A percentile compares a stretch with the other conserved stretches of the same genome.
These are phyloP conservation scores for Davidsoniella eucalypti DNA, from an alignment of 2,329 filamentous ascomycete genomes.

Conservation along the genomic window DNA sequence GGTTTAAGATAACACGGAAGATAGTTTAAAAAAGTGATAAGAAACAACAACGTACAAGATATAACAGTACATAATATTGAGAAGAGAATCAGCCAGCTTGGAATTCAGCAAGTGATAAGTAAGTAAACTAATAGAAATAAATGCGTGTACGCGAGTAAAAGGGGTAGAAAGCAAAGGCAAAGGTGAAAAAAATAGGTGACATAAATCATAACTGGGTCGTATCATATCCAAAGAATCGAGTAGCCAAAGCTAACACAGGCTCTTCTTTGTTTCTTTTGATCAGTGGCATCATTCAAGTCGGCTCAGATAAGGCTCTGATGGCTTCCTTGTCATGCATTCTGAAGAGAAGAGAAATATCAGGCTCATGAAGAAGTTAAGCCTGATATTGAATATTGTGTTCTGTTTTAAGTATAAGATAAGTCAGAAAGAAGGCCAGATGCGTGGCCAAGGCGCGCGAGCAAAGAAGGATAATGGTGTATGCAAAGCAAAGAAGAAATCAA, in stretches of 20 bases:
- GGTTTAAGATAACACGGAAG: slow-evolving; percentile 3
- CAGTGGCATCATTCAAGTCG: no score
- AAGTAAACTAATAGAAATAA: no score
- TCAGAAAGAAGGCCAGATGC: background rate
- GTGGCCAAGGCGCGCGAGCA: background rate
- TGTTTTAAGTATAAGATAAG: background rate
- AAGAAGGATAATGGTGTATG: background rate
- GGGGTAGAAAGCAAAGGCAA: background rate
- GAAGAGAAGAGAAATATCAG: no score
- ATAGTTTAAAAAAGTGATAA: background rate
- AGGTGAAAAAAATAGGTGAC: background rate
- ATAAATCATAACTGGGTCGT: slow-evolving; percentile 6
- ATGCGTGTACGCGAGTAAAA: background rate
- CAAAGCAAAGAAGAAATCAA: slow-evolving; percentile 7
- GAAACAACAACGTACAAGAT: background rate
- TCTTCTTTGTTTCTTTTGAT: no score
- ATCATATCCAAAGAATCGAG: background rate
- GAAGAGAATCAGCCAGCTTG: no score
- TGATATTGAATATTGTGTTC: no score
- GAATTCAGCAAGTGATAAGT: no score
- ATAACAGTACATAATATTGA: no score
- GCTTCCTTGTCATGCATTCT: no score
- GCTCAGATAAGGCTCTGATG: no score
- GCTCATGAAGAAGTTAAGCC: no score
- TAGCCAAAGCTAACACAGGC: background rate